Percentiles rank a stretch among this genome's conserved stretches.
Conservation (phyloP, 495 filamentous ascomycete genomes). For the Neurospora hispaniola region DNA sequence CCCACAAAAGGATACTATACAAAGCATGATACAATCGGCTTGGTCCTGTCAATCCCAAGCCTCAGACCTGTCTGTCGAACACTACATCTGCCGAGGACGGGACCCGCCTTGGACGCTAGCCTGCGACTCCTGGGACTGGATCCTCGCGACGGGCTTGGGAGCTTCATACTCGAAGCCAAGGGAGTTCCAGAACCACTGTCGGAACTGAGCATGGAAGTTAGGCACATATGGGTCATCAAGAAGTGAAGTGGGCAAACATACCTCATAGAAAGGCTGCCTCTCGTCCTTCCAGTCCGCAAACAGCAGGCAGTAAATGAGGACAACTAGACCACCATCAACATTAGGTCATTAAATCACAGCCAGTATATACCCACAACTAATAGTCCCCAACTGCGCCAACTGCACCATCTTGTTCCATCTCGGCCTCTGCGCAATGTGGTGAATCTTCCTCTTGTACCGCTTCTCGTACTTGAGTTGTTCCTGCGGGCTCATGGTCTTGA, state of each 20-base stretch:
- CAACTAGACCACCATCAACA: constrained; percentile 32
- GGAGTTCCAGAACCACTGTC: constrained; percentile 13
- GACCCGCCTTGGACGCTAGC: not conserved
- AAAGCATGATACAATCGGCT: not conserved
- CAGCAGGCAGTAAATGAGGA: constrained; percentile 61
- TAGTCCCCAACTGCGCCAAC: constrained; percentile 56
- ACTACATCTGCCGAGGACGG: not conserved
- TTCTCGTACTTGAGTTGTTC: constrained; percentile 82
- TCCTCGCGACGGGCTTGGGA: not conserved
- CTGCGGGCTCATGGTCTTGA: constrained; percentile 63
- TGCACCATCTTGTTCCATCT: constrained; percentile 61
- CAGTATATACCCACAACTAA: constrained; percentile 48
- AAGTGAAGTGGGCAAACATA: constrained; percentile 17
- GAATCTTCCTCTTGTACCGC: constrained; percentile 56
- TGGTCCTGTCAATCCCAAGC: not conserved
- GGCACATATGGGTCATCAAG: not conserved
- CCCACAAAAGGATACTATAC: not conserved
- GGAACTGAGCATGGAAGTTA: constrained; percentile 10
- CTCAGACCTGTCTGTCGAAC: not conserved
- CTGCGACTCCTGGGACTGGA: not conserved
- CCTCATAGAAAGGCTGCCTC: constrained; percentile 51
- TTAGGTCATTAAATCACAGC: too few species aligned
- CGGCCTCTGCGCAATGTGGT: constrained; percentile 65
- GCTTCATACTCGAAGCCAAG: constrained; percentile 11
- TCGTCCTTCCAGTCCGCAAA: constrained; percentile 67